Base-by-base conservation (phyloP, 1,139 yeast genomes). In the Debaryomyces coudertii region DNA sequence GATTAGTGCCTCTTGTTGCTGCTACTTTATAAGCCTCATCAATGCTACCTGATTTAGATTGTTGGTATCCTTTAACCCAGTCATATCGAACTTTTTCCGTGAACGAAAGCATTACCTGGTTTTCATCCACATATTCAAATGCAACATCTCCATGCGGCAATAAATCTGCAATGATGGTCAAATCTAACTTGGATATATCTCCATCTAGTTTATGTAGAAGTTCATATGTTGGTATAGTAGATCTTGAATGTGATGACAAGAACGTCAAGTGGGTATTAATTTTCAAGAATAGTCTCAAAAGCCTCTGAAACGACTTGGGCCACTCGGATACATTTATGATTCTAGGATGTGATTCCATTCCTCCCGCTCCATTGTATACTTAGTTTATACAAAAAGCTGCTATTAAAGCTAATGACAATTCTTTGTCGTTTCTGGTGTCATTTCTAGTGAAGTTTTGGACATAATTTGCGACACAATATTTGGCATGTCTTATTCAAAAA, bases 111-210 rank as follows among this genome's bases (percentile, higher is more conserved):
- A 60, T 55, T 25, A 85, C 66, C 53, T 85, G 89, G 56, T 84
- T 83, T 59, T 83, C 88, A 58, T 87, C 92, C 31, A 87, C 83
- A 61, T 88, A 90, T 43, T 81, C 88, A 47, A 60, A 74, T 54
- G 84, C 83, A 2, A 83, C 69, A 15, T 87, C 80, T 41, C 85
- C 92, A 18, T 77, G 69, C 0, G 96, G 96, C 9, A 87, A 61
- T 2, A 92, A 60, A n/a, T 68, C 76, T 42, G 76, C 79, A 36
- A 90, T 75, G 46, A 75, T 72, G 1, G 95, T 89, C 36, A 87
- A 73, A 60, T 88, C 96, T 14, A 61, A 49, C 6, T 53, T 51
- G 2, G 66, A 54, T n/a, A 74, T 63, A 15, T 60, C 61, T 3
- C 56, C 53, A 44, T 66, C 62, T 16, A 73, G 58, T 44, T 66